Conservation (phyloP, 2,329 filamentous ascomycete species). For the Botrytis hyacinthi region DNA sequence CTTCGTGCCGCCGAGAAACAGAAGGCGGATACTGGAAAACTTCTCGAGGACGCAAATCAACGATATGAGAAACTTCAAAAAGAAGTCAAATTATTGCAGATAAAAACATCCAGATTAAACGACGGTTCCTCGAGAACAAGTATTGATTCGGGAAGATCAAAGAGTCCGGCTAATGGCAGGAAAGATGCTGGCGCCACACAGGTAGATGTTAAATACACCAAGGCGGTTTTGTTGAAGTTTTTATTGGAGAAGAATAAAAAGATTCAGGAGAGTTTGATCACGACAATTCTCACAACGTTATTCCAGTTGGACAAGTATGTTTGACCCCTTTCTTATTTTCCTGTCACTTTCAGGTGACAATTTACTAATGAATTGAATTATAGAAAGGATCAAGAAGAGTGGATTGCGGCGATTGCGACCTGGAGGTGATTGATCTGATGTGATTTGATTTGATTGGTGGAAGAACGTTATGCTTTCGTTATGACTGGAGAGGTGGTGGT, state of each 20-base stretch:
- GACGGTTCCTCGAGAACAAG: conserved; percentile 37
- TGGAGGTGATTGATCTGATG: not conserved
- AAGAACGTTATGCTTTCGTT: not conserved
- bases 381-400: conserved; percentile 79
- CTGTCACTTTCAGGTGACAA: too few relatives aligned
- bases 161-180: conserved; percentile 30
- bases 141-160: conserved; percentile 39
- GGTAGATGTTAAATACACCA: conserved; percentile 58
- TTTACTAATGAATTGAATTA: conserved; percentile 18
- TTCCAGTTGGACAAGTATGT: conserved; percentile 73
- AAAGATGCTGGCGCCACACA: conserved; percentile 18
- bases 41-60: conserved; percentile 73
- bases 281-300: conserved; percentile 70
- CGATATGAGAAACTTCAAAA: conserved; percentile 79
- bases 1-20: conserved; percentile 81
- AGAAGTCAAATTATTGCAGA: conserved; percentile 55
- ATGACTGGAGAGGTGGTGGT: not conserved
- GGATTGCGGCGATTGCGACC: conserved; percentile 66
- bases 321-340: not conserved
- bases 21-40: conserved; percentile 68
- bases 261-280: conserved; percentile 69
- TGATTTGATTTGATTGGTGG: not conserved
- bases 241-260: conserved; percentile 77
- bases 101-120: conserved; percentile 40
- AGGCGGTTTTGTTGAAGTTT: conserved; percentile 79